These are phyloP conservation scores for Rubroboletus pulcherrimus DNA, from an alignment of 768 basidiomycete species.

Conservation along the genomic window DNA sequence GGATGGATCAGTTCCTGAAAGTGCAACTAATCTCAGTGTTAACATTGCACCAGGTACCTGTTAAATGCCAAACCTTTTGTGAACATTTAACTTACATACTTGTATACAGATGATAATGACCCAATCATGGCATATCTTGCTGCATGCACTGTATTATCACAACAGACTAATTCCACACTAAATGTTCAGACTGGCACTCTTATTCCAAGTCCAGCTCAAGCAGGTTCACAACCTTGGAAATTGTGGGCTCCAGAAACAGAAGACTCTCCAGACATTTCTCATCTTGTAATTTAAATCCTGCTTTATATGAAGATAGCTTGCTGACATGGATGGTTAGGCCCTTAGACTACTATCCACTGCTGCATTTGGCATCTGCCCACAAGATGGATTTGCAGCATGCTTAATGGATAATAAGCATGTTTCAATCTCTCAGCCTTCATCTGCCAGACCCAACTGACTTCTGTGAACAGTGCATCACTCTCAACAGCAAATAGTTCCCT, in stretches of 20 bases:
- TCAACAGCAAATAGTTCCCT: not conserved
- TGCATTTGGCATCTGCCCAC: not conserved
- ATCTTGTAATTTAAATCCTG: not conserved
- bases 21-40: not conserved
- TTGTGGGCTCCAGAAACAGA: slow-evolving; percentile 1
- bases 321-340: not conserved
- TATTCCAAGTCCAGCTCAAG: not conserved
- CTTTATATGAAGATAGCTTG: too few relatives aligned
- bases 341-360: rapidly evolving
- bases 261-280: not conserved
- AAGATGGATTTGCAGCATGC: not conserved
- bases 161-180: not conserved
- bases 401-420: not conserved
- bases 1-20: not conserved
- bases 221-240: not conserved
- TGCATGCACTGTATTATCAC: slow-evolving; percentile 3
- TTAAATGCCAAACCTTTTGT: not conserved
- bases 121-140: slow-evolving; percentile 4
- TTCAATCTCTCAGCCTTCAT: not conserved
- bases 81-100: not conserved
- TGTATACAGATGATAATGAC: not conserved
- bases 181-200: not conserved
- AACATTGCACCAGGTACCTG: not conserved
- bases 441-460: not conserved
- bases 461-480: not conserved